Evolutionary conservation across 2,329 filamentous ascomycete species (phyloP).

Genomic region (Pseudogymnoascus sp.): DNA sequence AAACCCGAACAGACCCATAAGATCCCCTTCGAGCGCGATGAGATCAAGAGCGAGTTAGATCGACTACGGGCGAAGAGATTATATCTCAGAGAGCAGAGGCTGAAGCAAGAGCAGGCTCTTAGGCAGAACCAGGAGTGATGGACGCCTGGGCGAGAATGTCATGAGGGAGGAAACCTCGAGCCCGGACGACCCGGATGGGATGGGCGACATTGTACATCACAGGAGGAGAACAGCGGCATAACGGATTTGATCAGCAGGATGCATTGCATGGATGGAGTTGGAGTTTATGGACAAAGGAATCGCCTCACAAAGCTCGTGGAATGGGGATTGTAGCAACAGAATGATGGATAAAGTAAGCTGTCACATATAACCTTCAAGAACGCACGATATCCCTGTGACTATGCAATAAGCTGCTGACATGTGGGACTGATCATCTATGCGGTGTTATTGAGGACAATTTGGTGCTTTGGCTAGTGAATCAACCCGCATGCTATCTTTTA

Average conservation of each 20-base stretch:
- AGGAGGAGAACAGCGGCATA: slow-evolving; percentile 15
- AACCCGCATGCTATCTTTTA: not conserved
- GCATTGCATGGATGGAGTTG: not conserved
- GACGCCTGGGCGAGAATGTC: not conserved
- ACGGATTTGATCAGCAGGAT: not conserved
- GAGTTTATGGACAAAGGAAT: slow-evolving; percentile 3
- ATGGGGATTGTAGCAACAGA: not conserved
- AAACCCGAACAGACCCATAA: slow-evolving; percentile 68
- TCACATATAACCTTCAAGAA: not conserved
- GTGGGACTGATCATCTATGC: not conserved
- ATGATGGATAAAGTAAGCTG: not conserved
- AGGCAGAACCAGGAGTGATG: not conserved
- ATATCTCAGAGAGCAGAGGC: slow-evolving; percentile 29
- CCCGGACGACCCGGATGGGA: not conserved
- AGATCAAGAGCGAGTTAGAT: slow-evolving; percentile 65
- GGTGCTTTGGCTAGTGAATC: not conserved
- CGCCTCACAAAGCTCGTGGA: not conserved
- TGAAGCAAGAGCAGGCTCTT: slow-evolving; percentile 21
- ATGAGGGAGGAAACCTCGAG: slow-evolving; percentile 10
- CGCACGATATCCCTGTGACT: not conserved
- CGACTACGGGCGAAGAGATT: slow-evolving; percentile 25
- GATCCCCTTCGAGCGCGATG: slow-evolving; percentile 69
- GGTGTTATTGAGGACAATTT: not conserved
- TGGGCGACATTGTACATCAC: slow-evolving; percentile 11
- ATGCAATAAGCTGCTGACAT: not conserved